Evolutionary conservation across 2,329 filamentous ascomycete species (phyloP).

Genomic region (Beauveria caledonica): DNA sequence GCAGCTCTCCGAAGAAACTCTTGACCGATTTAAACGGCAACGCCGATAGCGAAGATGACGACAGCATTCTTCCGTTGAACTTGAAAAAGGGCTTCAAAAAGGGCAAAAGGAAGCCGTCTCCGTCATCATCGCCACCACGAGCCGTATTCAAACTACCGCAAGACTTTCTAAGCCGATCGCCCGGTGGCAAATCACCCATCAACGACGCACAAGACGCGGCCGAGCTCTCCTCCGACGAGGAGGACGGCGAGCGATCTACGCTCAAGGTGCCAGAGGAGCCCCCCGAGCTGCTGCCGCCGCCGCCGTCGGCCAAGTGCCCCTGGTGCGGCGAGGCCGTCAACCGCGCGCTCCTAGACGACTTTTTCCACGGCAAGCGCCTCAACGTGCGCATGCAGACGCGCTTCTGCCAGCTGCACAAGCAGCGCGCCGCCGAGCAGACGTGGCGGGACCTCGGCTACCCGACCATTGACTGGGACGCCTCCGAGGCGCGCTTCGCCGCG

Average conservation of each 20-base stretch:
- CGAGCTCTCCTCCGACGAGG: neutral
- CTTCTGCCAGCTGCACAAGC: conserved; percentile 59
- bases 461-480: conserved; percentile 56
- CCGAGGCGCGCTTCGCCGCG: conserved; percentile 49
- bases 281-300: neutral
- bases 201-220: neutral
- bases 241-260: neutral
- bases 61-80: conserved; percentile 1
- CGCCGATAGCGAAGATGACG: neutral
- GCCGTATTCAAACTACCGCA: conserved; percentile 18
- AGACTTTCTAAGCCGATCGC: neutral
- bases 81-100: neutral
- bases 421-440: conserved; percentile 38
- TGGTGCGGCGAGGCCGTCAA: conserved; percentile 58
- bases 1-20: neutral
- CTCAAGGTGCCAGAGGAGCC: neutral
- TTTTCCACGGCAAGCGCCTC: conserved; percentile 39
- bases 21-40: neutral
- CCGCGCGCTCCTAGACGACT: conserved; percentile 42
- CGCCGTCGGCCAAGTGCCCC: conserved; percentile 41
- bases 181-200: neutral
- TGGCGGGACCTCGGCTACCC: conserved; percentile 56
- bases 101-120: neutral
- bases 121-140: conserved; percentile 13
- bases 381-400: conserved; percentile 49